Evolutionary conservation across 192 early-diverging fungal genomes (phyloP), one percentile per base, ranked within the genome.

Genomic region (Tieghemiomyces parasiticus): DNA sequence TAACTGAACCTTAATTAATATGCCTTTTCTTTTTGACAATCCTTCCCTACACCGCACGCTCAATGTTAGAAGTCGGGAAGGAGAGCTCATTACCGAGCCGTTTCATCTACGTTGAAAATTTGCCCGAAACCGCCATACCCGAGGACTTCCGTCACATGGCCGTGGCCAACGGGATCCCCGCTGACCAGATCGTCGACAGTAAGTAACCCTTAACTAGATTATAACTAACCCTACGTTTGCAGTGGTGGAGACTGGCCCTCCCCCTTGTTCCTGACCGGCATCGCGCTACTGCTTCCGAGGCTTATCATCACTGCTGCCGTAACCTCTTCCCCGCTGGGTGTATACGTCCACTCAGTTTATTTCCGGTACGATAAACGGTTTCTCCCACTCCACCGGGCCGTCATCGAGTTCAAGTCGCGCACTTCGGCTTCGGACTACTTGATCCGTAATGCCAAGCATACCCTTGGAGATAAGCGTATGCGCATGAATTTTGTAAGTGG

Each of bases 21-120:
- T n/a, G n/a, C n/a, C n/a, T n/a, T n/a, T n/a, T n/a, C n/a, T n/a
- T n/a, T n/a, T n/a, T n/a, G n/a, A n/a, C n/a, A n/a, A n/a, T n/a
- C n/a, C n/a, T n/a, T n/a, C n/a, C n/a, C n/a, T n/a, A n/a, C n/a
- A n/a, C n/a, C n/a, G n/a, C n/a, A n/a, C n/a, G n/a, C n/a, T n/a
- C n/a, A n/a, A n/a, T n/a, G n/a, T n/a, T n/a, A n/a, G n/a, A n/a
- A n/a, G n/a, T n/a, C n/a, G n/a, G n/a, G n/a, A n/a, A n/a, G n/a
- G n/a, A n/a, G n/a, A n/a, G n/a, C n/a, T n/a, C n/a, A n/a, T 51
- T 38, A 29, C 61, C 61, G 38, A 42, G 10, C 49, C 62, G 20
- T 2, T 35, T 54, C 56, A 42, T 20, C 24, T 30, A 35, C 46
- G 20, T 44, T 20, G 2, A 20, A 63, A 24, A 2, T 30, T 9